Base-by-base conservation (phyloP, 2,329 filamentous ascomycete genomes). In the Pyrenochaeta sp. region DNA sequence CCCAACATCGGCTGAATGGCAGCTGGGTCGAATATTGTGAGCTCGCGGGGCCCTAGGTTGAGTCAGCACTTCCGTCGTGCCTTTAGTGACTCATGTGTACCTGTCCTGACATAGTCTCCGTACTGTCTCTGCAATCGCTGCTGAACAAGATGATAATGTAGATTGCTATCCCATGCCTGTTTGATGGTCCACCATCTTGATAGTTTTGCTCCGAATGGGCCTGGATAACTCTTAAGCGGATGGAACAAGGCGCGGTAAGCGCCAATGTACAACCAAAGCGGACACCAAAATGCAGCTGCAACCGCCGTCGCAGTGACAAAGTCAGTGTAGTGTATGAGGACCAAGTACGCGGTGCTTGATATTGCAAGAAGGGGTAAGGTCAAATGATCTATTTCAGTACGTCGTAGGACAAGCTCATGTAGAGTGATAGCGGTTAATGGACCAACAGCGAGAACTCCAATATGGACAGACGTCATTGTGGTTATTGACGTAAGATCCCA, bases 91-190 rank as follows among this genome's bases (percentile, higher is more conserved):
- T 56, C 35, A n/a, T 12, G 18, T 27, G 15, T 56, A 68, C 61
- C 64, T 27, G 61, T 68, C 21, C 66, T 56, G 5, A 72, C 61
- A 51, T 63, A 67, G 49, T 68, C 61, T 18, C 66, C 67, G 41
- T 71, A 66, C 21, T 63, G 14, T 17, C 29, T 44, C 17, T 68
- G 66, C n/a, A 68, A 15, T 15, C 50, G 56, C 42, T 65, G 63
- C 32, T 61, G 56, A 30, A 60, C 55, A 14, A 51, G 39, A 42
- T 68, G 50, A 39, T 58, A 64, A 41, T 63, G 58, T 31, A 56
- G 46, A 20, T 56, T 50, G 5, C 61, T 55, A 21, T 57, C 50
- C 43, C 43, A 56, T 15, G 49, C 49, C 29, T 63, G 56, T 39
- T 66, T 65, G 32, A 69, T 14, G 4, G 57, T 50, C 56, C 63